Conservation (phyloP, 228 moss, liverwort and hornwort species). For the Sphagnum fallax region DNA sequence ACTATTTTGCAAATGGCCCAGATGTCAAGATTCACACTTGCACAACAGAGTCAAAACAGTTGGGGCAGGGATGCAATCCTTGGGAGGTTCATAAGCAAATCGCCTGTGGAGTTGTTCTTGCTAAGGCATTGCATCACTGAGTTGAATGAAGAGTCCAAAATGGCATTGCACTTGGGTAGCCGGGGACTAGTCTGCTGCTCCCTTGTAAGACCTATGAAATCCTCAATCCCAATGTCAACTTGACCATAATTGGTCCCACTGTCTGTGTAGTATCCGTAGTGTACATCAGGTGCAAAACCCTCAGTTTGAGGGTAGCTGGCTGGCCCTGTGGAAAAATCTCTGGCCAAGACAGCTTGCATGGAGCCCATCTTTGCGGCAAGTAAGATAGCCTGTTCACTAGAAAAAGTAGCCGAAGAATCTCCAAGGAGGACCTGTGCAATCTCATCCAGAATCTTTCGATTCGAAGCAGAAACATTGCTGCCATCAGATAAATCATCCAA, state of each 20-base stretch:
- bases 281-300: conserved; percentile 16
- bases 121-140: conserved; percentile 29
- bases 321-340: conserved; percentile 25
- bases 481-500: conserved; percentile 11
- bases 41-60: conserved; percentile 52
- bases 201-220: conserved; percentile 2
- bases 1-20: neutral
- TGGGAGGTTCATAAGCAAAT: conserved; percentile 66
- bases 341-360: conserved; percentile 46
- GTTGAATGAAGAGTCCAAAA: conserved; percentile 55
- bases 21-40: conserved; percentile 45
- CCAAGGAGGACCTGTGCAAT: conserved; percentile 59
- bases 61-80: conserved; percentile 66
- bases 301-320: conserved; percentile 11
- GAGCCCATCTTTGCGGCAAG: conserved; percentile 48
- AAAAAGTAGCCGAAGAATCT: conserved; percentile 34
- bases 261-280: conserved; percentile 4
- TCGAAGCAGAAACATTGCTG: conserved; percentile 21
- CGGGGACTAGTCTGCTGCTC: conserved; percentile 12
- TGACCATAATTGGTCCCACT: conserved; percentile 18
- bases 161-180: conserved; percentile 25
- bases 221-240: conserved; percentile 43
- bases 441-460: conserved; percentile 59
- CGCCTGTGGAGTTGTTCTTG: conserved; percentile 49
- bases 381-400: conserved; percentile 60